A percentile compares a stretch with the other conserved stretches of the same genome.
Conservation (phyloP, 345 rosid species). For the Erucastrum elatum region DNA sequence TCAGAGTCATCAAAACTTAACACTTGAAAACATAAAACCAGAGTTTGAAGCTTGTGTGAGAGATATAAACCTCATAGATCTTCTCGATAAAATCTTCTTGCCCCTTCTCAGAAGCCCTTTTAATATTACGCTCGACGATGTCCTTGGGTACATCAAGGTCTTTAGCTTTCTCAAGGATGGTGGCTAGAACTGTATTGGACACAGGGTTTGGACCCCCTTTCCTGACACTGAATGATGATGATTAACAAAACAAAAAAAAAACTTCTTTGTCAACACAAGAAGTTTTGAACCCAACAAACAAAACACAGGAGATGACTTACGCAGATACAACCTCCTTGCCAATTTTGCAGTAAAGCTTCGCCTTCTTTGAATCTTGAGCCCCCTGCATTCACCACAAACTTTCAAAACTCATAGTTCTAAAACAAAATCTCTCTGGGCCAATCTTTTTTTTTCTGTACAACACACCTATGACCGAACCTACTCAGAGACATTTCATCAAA, state of each 20-base stretch:
- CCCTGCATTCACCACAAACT: slow-evolving; percentile 51
- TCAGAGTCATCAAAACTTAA: slow-evolving; percentile 13
- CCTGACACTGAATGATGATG: slow-evolving; percentile 60
- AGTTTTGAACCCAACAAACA: slow-evolving; percentile 2
- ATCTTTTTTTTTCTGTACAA: neutral
- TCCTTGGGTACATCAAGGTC: slow-evolving; percentile 93
- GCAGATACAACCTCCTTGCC: slow-evolving; percentile 94
- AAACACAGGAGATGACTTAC: slow-evolving; percentile 49
- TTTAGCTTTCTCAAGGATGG: slow-evolving; percentile 82
- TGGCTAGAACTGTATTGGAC: slow-evolving; percentile 72
- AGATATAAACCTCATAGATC: slow-evolving; percentile 64
- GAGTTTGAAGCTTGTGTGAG: neutral
- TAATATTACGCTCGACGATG: slow-evolving; percentile 86
- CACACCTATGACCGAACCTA: neutral
- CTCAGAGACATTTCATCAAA: slow-evolving; percentile 21
- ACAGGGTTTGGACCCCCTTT: slow-evolving; percentile 83
- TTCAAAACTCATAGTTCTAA: neutral
- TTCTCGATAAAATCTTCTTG: slow-evolving; percentile 91
- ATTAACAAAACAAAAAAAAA: neutral
- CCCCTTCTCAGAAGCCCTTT: slow-evolving; percentile 87
- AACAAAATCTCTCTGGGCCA: neutral
- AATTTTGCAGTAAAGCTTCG: slow-evolving; percentile 66
- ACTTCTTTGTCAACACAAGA: slow-evolving; percentile 1
- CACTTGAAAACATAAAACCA: slow-evolving; percentile 17
- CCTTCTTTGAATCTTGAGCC: slow-evolving; percentile 88